These are phyloP conservation scores for Fusarium equiseti DNA, from an alignment of 2,329 filamentous ascomycete genomes.

Conservation along the genomic window DNA sequence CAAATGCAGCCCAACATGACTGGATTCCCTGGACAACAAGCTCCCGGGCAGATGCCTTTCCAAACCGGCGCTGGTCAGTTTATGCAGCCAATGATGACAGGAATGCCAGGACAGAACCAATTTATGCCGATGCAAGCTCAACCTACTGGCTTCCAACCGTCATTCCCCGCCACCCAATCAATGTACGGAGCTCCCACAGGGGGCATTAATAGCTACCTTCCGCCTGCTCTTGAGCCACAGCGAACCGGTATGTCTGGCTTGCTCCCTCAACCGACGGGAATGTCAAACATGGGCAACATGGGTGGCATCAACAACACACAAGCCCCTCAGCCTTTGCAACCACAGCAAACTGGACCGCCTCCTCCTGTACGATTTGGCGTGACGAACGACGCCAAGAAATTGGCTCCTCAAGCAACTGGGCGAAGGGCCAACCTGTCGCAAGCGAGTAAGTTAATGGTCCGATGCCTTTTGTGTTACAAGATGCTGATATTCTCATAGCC, in stretches of 20 bases:
- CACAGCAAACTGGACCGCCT: conserved; percentile 72
- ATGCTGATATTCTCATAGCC: conserved; percentile 53
- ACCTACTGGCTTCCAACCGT: conserved; percentile 69
- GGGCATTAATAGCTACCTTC: conserved; percentile 69
- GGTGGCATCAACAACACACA: conserved; percentile 62
- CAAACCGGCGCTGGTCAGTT: conserved; percentile 52
- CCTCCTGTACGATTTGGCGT: conserved; percentile 92
- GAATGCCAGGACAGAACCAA: conserved; percentile 55
- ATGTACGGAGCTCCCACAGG: conserved; percentile 57
- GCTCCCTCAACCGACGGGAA: conserved; percentile 62
- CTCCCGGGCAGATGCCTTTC: conserved; percentile 56
- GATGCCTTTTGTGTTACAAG: neutral
- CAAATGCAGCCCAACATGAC: conserved; percentile 57
- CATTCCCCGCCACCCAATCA: conserved; percentile 62
- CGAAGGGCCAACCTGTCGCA: conserved; percentile 89
- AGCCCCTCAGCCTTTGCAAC: conserved; percentile 59
- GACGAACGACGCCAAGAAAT: conserved; percentile 76
- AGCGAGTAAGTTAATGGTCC: conserved; percentile 83
- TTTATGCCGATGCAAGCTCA: conserved; percentile 69
- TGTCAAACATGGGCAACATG: conserved; percentile 48
- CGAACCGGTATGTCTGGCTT: conserved; percentile 64
- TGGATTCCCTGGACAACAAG: conserved; percentile 52
- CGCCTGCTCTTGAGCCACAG: conserved; percentile 70
- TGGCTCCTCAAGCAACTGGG: conserved; percentile 88
- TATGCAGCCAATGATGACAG: conserved; percentile 65